A percentile compares a stretch with the other conserved stretches of the same genome.
Conservation (phyloP, 1,284 basidiomycete species). For the Fistulinella staudtii region DNA sequence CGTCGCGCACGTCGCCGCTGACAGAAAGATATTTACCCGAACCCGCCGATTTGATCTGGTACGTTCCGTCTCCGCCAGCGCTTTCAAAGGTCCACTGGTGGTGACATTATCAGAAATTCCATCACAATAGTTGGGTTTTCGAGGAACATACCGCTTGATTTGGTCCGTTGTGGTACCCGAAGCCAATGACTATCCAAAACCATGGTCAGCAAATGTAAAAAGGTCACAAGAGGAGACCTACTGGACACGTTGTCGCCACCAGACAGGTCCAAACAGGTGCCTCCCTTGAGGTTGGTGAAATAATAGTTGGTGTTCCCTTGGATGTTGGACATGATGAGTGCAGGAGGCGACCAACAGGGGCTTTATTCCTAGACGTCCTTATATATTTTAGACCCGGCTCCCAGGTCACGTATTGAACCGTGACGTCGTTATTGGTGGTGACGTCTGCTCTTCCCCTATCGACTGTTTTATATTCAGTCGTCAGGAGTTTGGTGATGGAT, state of each 20-base stretch:
- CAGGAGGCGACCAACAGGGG: no score
- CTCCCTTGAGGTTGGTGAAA: slow-evolving; percentile 47
- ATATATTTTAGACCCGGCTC: no score
- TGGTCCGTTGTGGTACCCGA: slow-evolving; percentile 36
- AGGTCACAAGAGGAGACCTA: slow-evolving; percentile 21
- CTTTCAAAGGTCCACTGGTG: slow-evolving; percentile 45
- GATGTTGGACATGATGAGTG: slow-evolving; percentile 22
- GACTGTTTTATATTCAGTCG: no score
- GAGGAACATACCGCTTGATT: slow-evolving; percentile 46
- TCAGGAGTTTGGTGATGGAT: no score
- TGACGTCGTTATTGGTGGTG: no score
- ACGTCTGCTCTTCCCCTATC: no score
- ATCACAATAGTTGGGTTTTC: no score
- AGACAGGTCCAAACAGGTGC: slow-evolving; percentile 54
- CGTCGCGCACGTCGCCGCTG: slow-evolving; percentile 24
- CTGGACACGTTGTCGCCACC: slow-evolving; percentile 44
- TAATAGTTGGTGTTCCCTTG: slow-evolving; percentile 5
- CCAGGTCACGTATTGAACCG: no score
- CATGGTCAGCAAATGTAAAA: not conserved
- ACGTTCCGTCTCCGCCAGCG: slow-evolving; percentile 29
- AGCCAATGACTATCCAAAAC: slow-evolving; percentile 49
- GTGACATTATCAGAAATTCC: not conserved
- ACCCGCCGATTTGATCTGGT: slow-evolving; percentile 40
- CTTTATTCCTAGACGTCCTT: no score
- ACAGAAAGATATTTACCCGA: slow-evolving; percentile 41